Conservation (phyloP, 768 basidiomycete species). For the Russula lepida region DNA sequence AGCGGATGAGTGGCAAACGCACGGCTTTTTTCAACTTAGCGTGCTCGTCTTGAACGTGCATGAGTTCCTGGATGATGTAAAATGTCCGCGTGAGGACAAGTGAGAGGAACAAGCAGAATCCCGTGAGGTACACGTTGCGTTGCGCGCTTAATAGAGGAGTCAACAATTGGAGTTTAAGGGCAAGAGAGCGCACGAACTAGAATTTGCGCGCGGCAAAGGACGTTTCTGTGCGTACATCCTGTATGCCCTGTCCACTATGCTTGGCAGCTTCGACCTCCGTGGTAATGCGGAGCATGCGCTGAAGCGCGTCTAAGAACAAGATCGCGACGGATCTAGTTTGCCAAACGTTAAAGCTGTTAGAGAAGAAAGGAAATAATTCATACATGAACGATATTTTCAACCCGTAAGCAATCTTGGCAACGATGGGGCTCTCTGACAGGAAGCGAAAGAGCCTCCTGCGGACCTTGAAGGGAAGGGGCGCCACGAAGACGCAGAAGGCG, state of each 20-base stretch:
- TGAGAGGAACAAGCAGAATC: constrained; percentile 92
- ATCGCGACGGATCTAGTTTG: constrained; percentile 65
- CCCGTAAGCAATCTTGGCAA: constrained; percentile 84
- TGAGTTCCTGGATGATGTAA: constrained; percentile 84
- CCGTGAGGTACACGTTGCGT: constrained; percentile 87
- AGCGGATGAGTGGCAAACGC: not conserved
- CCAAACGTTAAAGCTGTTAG: not conserved
- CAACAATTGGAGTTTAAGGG: not conserved
- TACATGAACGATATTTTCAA: constrained; percentile 96
- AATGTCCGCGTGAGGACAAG: constrained; percentile 90
- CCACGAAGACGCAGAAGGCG: constrained; percentile 77
- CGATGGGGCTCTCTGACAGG: constrained; percentile 54
- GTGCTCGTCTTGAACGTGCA: constrained; percentile 84
- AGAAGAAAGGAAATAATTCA: not conserved
- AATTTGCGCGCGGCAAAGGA: constrained; percentile 88
- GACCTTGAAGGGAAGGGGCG: constrained; percentile 72
- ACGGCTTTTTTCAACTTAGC: constrained; percentile 64
- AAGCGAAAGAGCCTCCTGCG: constrained; percentile 65
- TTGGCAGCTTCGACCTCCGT: constrained; percentile 67
- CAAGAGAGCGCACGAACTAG: constrained; percentile 47
- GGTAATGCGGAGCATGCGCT: constrained; percentile 80
- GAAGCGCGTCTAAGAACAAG: constrained; percentile 85
- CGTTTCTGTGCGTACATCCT: constrained; percentile 73
- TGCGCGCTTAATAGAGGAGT: constrained; percentile 49
- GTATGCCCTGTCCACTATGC: constrained; percentile 38